Evolutionary conservation across 2,329 filamentous ascomycete species (phyloP).

Genomic region (Oidium heveae): DNA sequence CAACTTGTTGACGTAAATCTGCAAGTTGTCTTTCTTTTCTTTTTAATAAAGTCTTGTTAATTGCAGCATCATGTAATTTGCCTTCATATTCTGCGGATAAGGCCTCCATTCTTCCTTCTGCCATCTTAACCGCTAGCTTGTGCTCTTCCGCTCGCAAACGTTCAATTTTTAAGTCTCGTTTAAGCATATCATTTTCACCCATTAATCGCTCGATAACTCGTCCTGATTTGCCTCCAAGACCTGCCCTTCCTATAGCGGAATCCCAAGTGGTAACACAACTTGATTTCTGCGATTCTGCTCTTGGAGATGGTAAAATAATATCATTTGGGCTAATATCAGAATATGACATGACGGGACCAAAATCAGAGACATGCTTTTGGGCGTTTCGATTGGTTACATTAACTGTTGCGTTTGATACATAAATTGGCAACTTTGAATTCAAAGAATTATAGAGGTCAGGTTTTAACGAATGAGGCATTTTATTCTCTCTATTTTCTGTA

Average conservation of each 20-base stretch:
- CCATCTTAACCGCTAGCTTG: conserved; percentile 38
- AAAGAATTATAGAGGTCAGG: neutral
- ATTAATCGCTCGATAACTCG: conserved; percentile 61
- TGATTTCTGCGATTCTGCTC: neutral
- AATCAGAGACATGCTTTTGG: conserved; percentile 7
- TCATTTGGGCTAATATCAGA: conserved; percentile 2
- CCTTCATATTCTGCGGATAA: conserved; percentile 43
- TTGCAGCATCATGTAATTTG: conserved; percentile 40
- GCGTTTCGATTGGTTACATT: neutral
- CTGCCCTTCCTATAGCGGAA: conserved; percentile 42
- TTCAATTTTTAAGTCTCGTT: conserved; percentile 46
- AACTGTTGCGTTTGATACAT: neutral
- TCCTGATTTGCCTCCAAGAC: conserved; percentile 42
- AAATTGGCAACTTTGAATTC: neutral
- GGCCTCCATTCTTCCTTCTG: conserved; percentile 47
- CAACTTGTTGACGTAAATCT: conserved; percentile 35
- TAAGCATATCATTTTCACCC: conserved; percentile 54
- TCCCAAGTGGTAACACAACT: conserved; percentile 23
- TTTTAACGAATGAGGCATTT: conserved; percentile 7
- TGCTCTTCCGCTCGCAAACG: conserved; percentile 41
- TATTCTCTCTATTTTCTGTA: conserved; percentile 5
- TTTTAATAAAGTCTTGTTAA: conserved; percentile 44
- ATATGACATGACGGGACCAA: conserved; percentile 9
- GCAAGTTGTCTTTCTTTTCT: conserved; percentile 54
- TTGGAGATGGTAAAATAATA: conserved; percentile 2